These are phyloP conservation scores for Durio zibethinus DNA, from an alignment of 345 rosid genomes.

Conservation along the genomic window DNA sequence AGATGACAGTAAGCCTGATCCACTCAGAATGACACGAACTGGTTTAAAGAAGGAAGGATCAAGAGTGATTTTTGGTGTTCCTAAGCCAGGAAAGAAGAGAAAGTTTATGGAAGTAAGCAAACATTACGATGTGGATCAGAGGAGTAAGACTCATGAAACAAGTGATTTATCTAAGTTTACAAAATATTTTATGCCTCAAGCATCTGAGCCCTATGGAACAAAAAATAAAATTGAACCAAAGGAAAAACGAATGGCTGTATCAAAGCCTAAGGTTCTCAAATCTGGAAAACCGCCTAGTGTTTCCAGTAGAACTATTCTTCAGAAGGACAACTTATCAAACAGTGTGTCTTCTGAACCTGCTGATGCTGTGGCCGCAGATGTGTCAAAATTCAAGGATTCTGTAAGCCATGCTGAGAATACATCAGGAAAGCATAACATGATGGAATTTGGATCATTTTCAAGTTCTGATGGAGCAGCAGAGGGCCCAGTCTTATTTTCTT, in stretches of 20 bases:
- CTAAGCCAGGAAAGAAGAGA: conserved; percentile 95
- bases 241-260: conserved; percentile 49
- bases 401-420: conserved; percentile 34
- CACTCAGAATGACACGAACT: conserved; percentile 56
- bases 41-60: conserved; percentile 89
- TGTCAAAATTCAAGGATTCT: conserved; percentile 41
- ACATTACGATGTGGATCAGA: conserved; percentile 64
- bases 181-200: conserved; percentile 64
- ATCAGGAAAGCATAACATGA: conserved; percentile 35
- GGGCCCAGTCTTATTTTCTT: conserved; percentile 47
- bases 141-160: conserved; percentile 39
- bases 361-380: conserved; percentile 31
- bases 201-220: conserved; percentile 58
- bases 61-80: conserved; percentile 75
- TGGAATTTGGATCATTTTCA: conserved; percentile 39
- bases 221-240: conserved; percentile 49
- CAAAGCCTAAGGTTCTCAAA: conserved; percentile 55
- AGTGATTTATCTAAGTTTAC: conserved; percentile 63
- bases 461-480: conserved; percentile 41
- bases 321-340: conserved; percentile 37
- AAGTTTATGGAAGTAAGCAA: conserved; percentile 99
- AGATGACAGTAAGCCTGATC: conserved; percentile 48
- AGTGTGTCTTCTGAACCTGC: conserved; percentile 35
- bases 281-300: conserved; percentile 52
- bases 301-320: conserved; percentile 44